phyloP scores from a whole-genome alignment of 2,329 filamentous ascomycete genomes.

The Colletotrichum filicis region DNA sequence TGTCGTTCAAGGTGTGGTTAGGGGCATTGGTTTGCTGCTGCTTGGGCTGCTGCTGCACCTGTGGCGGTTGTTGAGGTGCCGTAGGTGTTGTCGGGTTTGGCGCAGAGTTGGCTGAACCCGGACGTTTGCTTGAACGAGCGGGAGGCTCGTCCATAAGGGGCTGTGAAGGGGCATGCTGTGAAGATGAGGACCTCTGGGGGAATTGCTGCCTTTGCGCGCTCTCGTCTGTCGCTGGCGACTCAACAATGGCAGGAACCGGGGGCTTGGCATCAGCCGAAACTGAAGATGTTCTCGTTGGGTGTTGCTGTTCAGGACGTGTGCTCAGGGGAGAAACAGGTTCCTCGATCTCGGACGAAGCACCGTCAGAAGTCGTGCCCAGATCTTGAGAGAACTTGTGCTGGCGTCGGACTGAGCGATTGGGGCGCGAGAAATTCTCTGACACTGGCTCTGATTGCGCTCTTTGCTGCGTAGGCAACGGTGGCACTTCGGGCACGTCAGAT shows the following conservation, averaged over 20 bases:
- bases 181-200: constrained; percentile 64
- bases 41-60: constrained; percentile 35
- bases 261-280: constrained; percentile 42
- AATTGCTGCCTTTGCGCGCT: constrained; percentile 48
- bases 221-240: constrained; percentile 68
- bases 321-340: constrained; percentile 37
- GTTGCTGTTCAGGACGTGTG: constrained; percentile 42
- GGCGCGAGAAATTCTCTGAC: constrained; percentile 72
- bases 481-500: constrained; percentile 57
- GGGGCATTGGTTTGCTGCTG: constrained; percentile 34
- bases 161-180: constrained; percentile 39
- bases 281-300: constrained; percentile 48
- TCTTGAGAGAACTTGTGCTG: constrained; percentile 63
- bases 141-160: constrained; percentile 53
- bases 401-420: constrained; percentile 59
- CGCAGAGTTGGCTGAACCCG: constrained; percentile 40
- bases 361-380: constrained; percentile 58
- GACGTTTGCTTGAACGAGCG: constrained; percentile 57
- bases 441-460: constrained; percentile 78
- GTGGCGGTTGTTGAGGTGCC: constrained; percentile 18
- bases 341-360: constrained; percentile 45
- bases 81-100: constrained; percentile 27
- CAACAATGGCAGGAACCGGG: constrained; percentile 69
- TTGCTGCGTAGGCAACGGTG: constrained; percentile 57
- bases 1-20: constrained; percentile 67